Percentiles rank a stretch among this genome's conserved stretches.
Conservation (phyloP, 2,329 filamentous ascomycete species). For the Fusarium gaditjirri region DNA sequence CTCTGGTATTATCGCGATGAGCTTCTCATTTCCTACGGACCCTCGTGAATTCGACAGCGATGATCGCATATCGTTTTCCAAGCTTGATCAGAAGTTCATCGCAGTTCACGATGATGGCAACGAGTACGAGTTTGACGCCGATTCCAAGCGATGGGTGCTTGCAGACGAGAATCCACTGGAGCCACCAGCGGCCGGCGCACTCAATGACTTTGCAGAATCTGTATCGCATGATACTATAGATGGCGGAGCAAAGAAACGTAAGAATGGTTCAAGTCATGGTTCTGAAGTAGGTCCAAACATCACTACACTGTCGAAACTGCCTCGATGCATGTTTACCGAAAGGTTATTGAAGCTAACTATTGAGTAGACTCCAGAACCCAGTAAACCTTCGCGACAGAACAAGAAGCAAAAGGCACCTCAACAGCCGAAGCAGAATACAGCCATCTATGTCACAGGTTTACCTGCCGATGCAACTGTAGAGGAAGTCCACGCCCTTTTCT, state of each 20-base stretch:
- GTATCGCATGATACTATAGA: conserved; percentile 40
- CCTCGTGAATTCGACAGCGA: conserved; percentile 78
- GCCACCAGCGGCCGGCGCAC: conserved; percentile 54
- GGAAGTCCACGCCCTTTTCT: conserved; percentile 87
- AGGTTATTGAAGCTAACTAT: conserved; percentile 15
- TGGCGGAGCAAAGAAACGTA: conserved; percentile 54
- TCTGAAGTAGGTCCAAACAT: conserved; percentile 55
- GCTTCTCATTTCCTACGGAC: conserved; percentile 64
- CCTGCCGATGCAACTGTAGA: conserved; percentile 81
- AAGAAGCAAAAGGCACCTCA: conserved; percentile 62
- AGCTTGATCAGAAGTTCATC: conserved; percentile 81
- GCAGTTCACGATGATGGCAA: conserved; percentile 85
- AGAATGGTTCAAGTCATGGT: conserved; percentile 52
- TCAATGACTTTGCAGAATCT: conserved; percentile 49
- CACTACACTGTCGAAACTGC: not conserved
- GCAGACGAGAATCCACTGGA: conserved; percentile 58
- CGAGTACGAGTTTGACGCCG: conserved; percentile 84
- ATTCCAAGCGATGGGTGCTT: conserved; percentile 79
- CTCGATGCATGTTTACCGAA: not conserved
- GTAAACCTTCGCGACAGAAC: conserved; percentile 53
- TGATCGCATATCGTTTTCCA: conserved; percentile 88
- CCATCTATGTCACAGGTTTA: conserved; percentile 90
- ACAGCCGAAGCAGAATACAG: conserved; percentile 78
- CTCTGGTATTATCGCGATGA: conserved; percentile 42
- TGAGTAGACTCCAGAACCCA: conserved; percentile 41